Evolutionary conservation across 1,139 yeast species (phyloP).

Genomic region (Suhomyces atakaporum): DNA sequence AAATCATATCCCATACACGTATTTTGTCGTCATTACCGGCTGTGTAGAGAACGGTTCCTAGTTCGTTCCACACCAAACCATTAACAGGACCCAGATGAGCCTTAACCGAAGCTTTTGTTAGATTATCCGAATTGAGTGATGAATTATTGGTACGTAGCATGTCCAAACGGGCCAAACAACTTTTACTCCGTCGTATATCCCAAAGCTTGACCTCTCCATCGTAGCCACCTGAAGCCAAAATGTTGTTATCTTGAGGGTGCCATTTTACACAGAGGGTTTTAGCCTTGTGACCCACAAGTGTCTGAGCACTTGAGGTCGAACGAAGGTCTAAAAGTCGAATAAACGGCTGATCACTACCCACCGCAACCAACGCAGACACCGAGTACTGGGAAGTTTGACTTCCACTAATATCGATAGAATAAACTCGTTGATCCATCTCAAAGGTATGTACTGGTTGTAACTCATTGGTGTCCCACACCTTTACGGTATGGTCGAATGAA

Average conservation of each 20-base stretch:
- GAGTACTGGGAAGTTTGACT: constrained; percentile 21
- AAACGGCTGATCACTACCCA: constrained; percentile 70
- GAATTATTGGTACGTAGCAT: constrained; percentile 39
- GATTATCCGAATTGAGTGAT: constrained; percentile 24
- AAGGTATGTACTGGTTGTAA: constrained; percentile 67
- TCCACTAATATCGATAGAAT: constrained; percentile 52
- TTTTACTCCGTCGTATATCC: constrained; percentile 73
- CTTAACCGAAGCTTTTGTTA: constrained; percentile 42
- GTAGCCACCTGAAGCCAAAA: constrained; percentile 74
- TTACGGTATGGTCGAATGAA: constrained; percentile 76
- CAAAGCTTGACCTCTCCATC: constrained; percentile 71
- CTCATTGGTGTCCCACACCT: constrained; percentile 78
- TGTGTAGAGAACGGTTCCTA: constrained; percentile 60
- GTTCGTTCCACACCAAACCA: constrained; percentile 68
- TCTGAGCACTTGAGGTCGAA: constrained; percentile 70
- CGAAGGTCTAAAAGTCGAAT: constrained; percentile 72
- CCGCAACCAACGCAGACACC: constrained; percentile 61
- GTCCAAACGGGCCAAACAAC: constrained; percentile 65
- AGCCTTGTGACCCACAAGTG: constrained; percentile 64
- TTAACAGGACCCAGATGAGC: constrained; percentile 80
- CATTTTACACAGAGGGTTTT: constrained; percentile 68
- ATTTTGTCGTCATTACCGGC: constrained; percentile 79
- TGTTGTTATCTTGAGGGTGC: constrained; percentile 66
- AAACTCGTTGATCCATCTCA: constrained; percentile 52
- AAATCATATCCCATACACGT: constrained; percentile 68